Evolutionary conservation across 1,284 basidiomycete species (phyloP).

Genomic region (Porogramme epimiltina): DNA sequence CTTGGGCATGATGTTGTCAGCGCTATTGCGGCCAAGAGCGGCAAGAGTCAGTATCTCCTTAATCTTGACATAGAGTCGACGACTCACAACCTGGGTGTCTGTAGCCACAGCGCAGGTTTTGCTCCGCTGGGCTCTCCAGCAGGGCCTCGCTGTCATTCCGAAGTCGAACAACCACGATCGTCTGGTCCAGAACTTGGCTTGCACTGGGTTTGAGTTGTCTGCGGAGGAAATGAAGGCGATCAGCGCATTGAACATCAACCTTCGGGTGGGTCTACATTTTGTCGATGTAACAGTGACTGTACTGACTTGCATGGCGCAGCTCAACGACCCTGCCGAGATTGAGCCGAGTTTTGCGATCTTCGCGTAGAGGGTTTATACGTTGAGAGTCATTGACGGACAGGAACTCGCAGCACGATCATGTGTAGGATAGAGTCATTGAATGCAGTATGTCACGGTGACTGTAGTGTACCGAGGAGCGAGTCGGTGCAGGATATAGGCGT

Average conservation of each 20-base stretch:
- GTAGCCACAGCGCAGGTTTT: constrained; percentile 63
- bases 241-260: constrained; percentile 61
- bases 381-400: constrained; percentile 1
- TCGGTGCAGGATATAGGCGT: neutral
- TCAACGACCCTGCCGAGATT: constrained; percentile 73
- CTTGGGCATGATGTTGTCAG: constrained; percentile 52
- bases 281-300: constrained; percentile 3
- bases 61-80: no score
- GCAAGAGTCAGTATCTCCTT: constrained; percentile 46
- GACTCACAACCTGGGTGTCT: neutral
- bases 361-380: constrained; percentile 43
- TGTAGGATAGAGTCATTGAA: constrained; percentile 20
- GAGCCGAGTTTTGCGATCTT: constrained; percentile 68
- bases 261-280: constrained; percentile 48
- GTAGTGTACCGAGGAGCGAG: neutral
- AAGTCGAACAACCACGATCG: constrained; percentile 64
- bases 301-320: constrained; percentile 33
- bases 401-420: neutral
- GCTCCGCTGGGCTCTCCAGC: constrained; percentile 80
- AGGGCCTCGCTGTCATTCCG: constrained; percentile 77
- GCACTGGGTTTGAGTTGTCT: constrained; percentile 58
- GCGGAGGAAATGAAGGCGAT: constrained; percentile 63
- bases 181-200: constrained; percentile 62
- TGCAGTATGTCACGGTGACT: constrained; percentile 4
- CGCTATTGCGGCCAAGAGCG: constrained; percentile 50